Base-by-base conservation (phyloP, 2,329 filamentous ascomycete species). In the Tolypocladium pustulatum region DNA sequence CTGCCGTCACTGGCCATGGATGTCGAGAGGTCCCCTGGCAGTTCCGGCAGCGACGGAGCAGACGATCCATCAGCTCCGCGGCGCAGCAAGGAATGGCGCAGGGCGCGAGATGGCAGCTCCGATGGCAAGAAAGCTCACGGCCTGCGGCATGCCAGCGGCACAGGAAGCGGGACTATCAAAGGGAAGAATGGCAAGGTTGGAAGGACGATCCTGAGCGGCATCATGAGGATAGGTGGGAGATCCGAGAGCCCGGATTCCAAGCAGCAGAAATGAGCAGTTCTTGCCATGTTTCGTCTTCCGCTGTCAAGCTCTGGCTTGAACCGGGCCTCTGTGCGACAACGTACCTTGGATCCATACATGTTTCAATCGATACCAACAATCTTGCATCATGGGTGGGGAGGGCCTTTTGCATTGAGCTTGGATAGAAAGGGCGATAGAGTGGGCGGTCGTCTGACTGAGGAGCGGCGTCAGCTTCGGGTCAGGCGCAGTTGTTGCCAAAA, bases 11-110 rank as follows among this genome's bases (percentile, higher is more conserved):
- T 64, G 25, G 60, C 61, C 30, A 64, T 65, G 55, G 70, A 71
- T n/a, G 65, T 64, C 38, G 68, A 72, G 30, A 64, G 68, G 0
- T 71, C 78, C 4, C 78, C 80, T 0, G 78, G 78, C 1, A 82
- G 79, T 17, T 80, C 81, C 1, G 79, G 78, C 17, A 82, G 79
- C 62, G 81, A 82, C 57, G 63, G 63, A 3, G 66, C 64, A 5
- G 71, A 71, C 15, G 65, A 67, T 10, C 52, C 54, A 8, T 62
- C 55, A 8, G 63, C 52, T n/a, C 62, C 65, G 5, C 66, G 69
- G 9, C 65, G 66, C 20, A 72, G 69, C 65, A 72, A 66, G 37
- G 72, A 74, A n/a, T 55, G 58, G 36, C 70, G 67, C 43, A 65
- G 69, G 49, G 30, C 30, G 30, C 49, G 49, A 8, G 49, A 53